These are phyloP conservation scores for Coemansia sp. DNA, from an alignment of 192 early-diverging fungal genomes.

Conservation along the genomic window DNA sequence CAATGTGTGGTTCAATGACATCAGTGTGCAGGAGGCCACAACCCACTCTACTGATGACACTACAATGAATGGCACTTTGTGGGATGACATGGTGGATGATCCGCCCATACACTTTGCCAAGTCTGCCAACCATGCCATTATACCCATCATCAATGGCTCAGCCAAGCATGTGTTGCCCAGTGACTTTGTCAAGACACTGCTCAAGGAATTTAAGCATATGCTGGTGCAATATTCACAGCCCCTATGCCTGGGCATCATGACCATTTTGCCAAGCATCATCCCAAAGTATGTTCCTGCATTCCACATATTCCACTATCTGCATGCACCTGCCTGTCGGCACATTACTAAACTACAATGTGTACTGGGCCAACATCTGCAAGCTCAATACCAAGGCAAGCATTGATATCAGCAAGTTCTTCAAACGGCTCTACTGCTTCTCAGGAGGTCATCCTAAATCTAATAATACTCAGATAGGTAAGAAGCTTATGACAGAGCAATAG, in stretches of 20 bases:
- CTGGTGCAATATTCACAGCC: slow-evolving; percentile 1
- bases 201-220: slow-evolving; percentile 36
- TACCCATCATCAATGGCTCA: neutral
- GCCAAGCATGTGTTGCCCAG: slow-evolving; percentile 11
- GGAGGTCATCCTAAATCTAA: too few species aligned
- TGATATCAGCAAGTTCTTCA: slow-evolving; percentile 4
- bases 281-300: slow-evolving; percentile 64
- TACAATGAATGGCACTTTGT: too few species aligned
- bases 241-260: slow-evolving; percentile 31
- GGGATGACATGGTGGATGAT: slow-evolving; percentile 41
- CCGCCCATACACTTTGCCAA: neutral
- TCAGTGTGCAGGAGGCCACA: neutral
- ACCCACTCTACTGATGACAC: neutral
- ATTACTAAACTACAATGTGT: slow-evolving; percentile 47
- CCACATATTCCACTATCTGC: slow-evolving; percentile 57
- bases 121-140: neutral
- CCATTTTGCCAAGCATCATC: slow-evolving; percentile 63
- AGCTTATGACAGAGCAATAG: too few species aligned
- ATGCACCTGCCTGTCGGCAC: slow-evolving; percentile 22
- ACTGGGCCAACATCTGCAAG: slow-evolving; percentile 32
- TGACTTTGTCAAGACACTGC: slow-evolving; percentile 31
- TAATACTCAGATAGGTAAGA: too few species aligned
- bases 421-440: slow-evolving; percentile 33
- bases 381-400: slow-evolving; percentile 11
- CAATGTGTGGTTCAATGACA: slow-evolving; percentile 19